phyloP scores from a whole-genome alignment of 192 early-diverging fungal genomes.

The Coemansia guatemalensis region DNA sequence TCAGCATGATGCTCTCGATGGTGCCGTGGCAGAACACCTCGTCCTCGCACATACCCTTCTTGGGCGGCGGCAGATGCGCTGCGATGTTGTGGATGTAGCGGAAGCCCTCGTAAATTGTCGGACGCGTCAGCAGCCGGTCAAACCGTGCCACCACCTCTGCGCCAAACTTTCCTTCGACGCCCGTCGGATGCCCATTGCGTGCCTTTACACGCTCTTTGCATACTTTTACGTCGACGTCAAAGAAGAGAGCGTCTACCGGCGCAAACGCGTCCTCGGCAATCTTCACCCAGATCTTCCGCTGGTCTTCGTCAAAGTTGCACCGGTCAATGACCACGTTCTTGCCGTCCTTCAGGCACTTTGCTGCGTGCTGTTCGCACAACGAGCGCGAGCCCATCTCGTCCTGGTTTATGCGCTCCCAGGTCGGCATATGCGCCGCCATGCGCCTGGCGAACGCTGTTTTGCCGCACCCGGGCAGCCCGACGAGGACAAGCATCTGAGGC shows the following conservation, averaged over 20 bases:
- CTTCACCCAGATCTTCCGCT: constrained; percentile 71
- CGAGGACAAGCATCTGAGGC: constrained; percentile 67
- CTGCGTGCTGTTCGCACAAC: constrained; percentile 62
- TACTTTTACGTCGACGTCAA: constrained; percentile 61
- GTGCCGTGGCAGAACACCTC: constrained; percentile 48
- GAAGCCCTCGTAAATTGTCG: constrained; percentile 55
- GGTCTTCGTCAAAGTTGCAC: constrained; percentile 75
- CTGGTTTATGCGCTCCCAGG: constrained; percentile 71
- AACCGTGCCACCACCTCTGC: constrained; percentile 65
- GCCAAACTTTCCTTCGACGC: constrained; percentile 65
- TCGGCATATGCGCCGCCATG: constrained; percentile 36
- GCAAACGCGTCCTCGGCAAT: constrained; percentile 61
- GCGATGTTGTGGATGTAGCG: constrained; percentile 55
- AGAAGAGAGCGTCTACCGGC: constrained; percentile 66
- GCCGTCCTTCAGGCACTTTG: constrained; percentile 50
- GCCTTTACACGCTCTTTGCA: constrained; percentile 65
- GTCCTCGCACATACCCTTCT: constrained; percentile 51
- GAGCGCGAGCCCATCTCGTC: constrained; percentile 69
- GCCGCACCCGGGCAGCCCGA: constrained; percentile 75
- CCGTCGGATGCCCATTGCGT: constrained; percentile 67
- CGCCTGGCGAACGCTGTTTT: constrained; percentile 69
- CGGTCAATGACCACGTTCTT: constrained; percentile 75
- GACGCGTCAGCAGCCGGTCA: constrained; percentile 46
- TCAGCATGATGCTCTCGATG: constrained; percentile 46
- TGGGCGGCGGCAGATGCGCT: constrained; percentile 46